A percentile compares a stretch with the other conserved stretches of the same genome.
These are phyloP conservation scores for Colletotrichum kahawae DNA, from an alignment of 2,329 filamentous ascomycete species.

Conservation along the genomic window DNA sequence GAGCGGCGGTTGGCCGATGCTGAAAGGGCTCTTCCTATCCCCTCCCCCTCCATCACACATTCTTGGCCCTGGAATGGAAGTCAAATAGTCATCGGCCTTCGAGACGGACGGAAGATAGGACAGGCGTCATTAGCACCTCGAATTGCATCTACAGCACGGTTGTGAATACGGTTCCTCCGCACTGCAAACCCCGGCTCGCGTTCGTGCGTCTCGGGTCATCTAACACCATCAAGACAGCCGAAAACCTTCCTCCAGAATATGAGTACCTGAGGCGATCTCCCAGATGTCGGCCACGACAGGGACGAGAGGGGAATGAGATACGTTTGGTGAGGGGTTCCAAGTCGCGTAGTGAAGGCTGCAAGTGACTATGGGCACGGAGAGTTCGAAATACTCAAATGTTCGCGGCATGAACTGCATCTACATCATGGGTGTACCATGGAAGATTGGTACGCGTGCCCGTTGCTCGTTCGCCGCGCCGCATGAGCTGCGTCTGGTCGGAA, in stretches of 20 bases:
- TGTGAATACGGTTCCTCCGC: neutral
- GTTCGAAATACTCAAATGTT: constrained; percentile 1
- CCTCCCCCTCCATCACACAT: neutral
- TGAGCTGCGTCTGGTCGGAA: neutral
- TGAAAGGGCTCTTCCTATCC: neutral
- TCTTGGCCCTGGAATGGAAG: neutral
- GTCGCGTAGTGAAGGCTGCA: neutral
- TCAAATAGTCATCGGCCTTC: neutral
- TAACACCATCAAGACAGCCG: neutral
- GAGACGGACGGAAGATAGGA: neutral
- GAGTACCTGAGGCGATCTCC: neutral
- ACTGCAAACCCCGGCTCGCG: neutral
- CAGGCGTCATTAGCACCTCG: neutral
- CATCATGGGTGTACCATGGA: constrained; percentile 2
- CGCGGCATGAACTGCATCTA: neutral
- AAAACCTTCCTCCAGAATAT: neutral
- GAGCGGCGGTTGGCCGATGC: neutral
- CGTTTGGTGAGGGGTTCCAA: neutral
- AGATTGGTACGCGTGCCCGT: neutral
- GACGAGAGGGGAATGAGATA: neutral
- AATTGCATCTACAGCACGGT: neutral
- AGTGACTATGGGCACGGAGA: neutral
- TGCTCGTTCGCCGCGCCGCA: neutral
- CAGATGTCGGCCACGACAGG: neutral
- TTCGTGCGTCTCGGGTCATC: neutral